These are phyloP conservation scores for Rhodosporidiobolus odoratus DNA, from an alignment of 768 basidiomycete genomes.

Conservation along the genomic window DNA sequence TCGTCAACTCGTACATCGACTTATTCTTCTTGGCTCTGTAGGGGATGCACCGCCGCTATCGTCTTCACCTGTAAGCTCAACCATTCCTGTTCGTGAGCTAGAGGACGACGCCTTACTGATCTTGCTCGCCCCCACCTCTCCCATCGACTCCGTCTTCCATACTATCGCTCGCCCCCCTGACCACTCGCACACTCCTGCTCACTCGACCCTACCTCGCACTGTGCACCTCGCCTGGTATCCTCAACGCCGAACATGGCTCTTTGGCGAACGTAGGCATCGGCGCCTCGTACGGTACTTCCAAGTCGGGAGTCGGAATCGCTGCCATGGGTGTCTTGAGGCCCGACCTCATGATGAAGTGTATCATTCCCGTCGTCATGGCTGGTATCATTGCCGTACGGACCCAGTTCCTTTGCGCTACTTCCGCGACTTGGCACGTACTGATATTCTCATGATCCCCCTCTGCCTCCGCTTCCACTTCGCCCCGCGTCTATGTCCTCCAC, in stretches of 20 bases:
- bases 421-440: too few relatives aligned
- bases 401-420: slow-evolving; percentile 44
- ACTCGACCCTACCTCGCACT: background rate
- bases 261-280: slow-evolving; percentile 40
- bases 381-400: slow-evolving; percentile 99
- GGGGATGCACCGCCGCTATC: slow-evolving; percentile 92
- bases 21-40: slow-evolving; percentile 43
- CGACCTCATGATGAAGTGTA: slow-evolving; percentile 95
- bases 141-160: too few relatives aligned
- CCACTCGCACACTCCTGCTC: background rate
- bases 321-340: slow-evolving; percentile 97
- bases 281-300: slow-evolving; percentile 77
- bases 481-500: background rate
- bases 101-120: too few relatives aligned
- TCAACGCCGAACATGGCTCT: too few relatives aligned
- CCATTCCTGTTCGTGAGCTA: too few relatives aligned
- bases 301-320: slow-evolving; percentile 88
- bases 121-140: background rate
- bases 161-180: background rate
- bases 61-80: slow-evolving; percentile 98
- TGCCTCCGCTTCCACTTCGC: too few relatives aligned
- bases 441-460: too few relatives aligned
- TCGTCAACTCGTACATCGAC: background rate
- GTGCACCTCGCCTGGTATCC: background rate
- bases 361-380: slow-evolving; percentile 97